phyloP scores from a whole-genome alignment of 495 filamentous ascomycete genomes.

The Stereocaulon alpinum region DNA sequence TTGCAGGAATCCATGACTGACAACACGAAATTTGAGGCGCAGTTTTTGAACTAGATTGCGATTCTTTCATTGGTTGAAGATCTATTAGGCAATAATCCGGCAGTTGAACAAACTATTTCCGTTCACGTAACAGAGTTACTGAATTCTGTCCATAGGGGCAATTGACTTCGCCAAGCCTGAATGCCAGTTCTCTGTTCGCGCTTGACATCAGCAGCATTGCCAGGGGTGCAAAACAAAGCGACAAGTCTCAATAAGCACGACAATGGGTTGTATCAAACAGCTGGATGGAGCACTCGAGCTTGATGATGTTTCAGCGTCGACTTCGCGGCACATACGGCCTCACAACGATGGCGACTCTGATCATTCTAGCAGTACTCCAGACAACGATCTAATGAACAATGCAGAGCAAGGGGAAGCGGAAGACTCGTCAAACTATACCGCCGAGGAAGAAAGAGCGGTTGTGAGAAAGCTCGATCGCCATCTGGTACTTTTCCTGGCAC shows the following conservation, averaged over 20 bases:
- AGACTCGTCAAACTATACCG: conserved; percentile 53
- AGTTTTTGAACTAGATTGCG: too few species aligned
- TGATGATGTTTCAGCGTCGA: background rate
- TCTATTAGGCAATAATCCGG: too few species aligned
- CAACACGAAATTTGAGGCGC: too few species aligned
- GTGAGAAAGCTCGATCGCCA: conserved; percentile 61
- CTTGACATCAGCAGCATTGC: too few species aligned
- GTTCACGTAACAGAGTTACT: too few species aligned
- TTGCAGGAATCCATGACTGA: too few species aligned
- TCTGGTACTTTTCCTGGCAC: conserved; percentile 66
- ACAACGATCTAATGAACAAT: background rate
- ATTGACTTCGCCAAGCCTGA: too few species aligned
- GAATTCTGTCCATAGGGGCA: too few species aligned
- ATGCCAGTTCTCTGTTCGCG: too few species aligned
- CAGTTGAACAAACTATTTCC: too few species aligned
- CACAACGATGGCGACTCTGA: background rate
- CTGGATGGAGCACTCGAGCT: background rate
- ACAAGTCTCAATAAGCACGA: background rate
- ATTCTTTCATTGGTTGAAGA: too few species aligned
- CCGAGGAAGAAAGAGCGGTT: conserved; percentile 60
- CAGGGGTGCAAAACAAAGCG: too few species aligned
- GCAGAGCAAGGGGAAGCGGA: conserved; percentile 8
- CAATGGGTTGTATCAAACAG: background rate
- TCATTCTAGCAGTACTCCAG: background rate
- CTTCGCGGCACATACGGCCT: background rate